These are phyloP conservation scores for Lonicera japonica DNA, from an alignment of 129 eudicot genomes.

Conservation along the genomic window DNA sequence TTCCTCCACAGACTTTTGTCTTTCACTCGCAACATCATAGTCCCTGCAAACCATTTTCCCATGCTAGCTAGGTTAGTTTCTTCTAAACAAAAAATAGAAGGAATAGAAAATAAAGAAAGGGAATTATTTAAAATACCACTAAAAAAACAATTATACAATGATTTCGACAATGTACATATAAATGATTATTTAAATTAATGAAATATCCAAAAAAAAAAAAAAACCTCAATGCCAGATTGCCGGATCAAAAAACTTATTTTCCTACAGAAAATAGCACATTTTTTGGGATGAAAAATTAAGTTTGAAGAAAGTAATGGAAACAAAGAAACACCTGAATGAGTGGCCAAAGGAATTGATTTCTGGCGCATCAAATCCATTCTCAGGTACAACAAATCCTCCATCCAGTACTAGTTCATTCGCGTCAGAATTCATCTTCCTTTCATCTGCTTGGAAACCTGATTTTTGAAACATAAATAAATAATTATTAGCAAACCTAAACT, in stretches of 20 bases:
- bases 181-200: too few relatives aligned
- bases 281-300: too few relatives aligned
- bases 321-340: conserved; percentile 43
- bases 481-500: too few relatives aligned
- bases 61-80: neutral
- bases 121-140: too few relatives aligned
- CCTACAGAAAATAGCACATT: too few relatives aligned
- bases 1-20: conserved; percentile 69
- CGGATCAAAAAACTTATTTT: too few relatives aligned
- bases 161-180: too few relatives aligned
- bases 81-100: neutral
- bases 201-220: too few relatives aligned
- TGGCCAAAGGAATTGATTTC: conserved; percentile 77
- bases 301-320: neutral
- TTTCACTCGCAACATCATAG: conserved; percentile 50
- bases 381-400: conserved; percentile 56
- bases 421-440: conserved; percentile 22
- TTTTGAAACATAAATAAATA: too few relatives aligned
- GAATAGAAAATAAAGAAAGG: too few relatives aligned
- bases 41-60: conserved; percentile 34
- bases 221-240: too few relatives aligned
- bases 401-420: conserved; percentile 52
- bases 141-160: too few relatives aligned
- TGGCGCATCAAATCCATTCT: conserved; percentile 59
- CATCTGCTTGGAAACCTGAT: conserved; percentile 42